Evolutionary conservation across 2,329 filamentous ascomycete species (phyloP).

Genomic region (Aspergillus flavus): DNA sequence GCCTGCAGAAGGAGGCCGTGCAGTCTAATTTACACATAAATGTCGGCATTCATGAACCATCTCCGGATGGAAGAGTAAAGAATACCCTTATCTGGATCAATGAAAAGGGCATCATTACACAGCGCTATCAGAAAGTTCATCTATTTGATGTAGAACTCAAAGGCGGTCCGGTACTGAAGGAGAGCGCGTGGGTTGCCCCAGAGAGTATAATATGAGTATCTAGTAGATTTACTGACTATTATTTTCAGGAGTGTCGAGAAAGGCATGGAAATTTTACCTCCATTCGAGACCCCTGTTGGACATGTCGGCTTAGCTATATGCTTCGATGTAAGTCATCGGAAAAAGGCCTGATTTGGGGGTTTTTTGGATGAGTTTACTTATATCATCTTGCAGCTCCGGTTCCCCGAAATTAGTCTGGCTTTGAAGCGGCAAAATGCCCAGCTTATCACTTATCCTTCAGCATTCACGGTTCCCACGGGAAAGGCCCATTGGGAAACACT

Average conservation of each 20-base stretch:
- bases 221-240: background rate
- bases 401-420: conserved; percentile 72
- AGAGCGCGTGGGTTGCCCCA: conserved; percentile 53
- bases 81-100: conserved; percentile 71
- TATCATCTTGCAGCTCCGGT: conserved; percentile 62
- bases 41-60: conserved; percentile 83
- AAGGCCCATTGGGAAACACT: conserved; percentile 83
- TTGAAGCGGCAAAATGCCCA: conserved; percentile 70
- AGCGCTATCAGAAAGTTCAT: conserved; percentile 85
- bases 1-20: conserved; percentile 70
- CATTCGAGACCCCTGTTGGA: conserved; percentile 74
- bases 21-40: conserved; percentile 70
- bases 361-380: background rate
- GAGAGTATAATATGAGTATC: background rate
- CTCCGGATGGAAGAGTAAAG: conserved; percentile 55
- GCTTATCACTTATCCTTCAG: conserved; percentile 82
- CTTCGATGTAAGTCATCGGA: conserved; percentile 65
- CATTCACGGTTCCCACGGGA: conserved; percentile 86
- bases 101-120: conserved; percentile 58
- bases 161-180: conserved; percentile 60
- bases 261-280: conserved; percentile 64
- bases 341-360: background rate
- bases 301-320: conserved; percentile 81
- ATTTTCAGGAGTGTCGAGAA: conserved; percentile 63
- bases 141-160: conserved; percentile 75